Conservation (phyloP, 83 land plant genomes). For the Diphasiastrum complanatum region DNA sequence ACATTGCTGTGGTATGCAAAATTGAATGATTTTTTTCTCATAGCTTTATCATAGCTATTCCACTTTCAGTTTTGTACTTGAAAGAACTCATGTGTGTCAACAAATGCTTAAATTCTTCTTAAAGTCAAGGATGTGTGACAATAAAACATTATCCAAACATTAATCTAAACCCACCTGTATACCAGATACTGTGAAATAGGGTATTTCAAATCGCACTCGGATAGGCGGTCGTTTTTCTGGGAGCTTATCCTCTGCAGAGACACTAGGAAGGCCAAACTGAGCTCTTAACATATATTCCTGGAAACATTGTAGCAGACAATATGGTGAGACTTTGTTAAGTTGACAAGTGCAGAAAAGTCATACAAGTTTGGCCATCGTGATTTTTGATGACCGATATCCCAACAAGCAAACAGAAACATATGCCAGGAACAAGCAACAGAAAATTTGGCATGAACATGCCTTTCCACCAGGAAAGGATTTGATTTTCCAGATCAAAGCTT, state of each 20-base stretch:
- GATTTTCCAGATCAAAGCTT: slow-evolving; percentile 90
- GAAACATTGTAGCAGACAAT: background rate
- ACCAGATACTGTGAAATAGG: slow-evolving; percentile 96
- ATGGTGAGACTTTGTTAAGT: background rate
- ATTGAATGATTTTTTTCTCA: too few species aligned
- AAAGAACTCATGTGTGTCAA: too few species aligned
- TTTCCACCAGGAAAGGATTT: slow-evolving; percentile 99
- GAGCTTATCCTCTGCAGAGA: slow-evolving; percentile 68
- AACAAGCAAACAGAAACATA: background rate
- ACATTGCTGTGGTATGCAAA: too few species aligned
- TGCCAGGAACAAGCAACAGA: background rate
- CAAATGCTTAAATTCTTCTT: too few species aligned
- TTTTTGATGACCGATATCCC: background rate
- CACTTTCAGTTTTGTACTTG: too few species aligned
- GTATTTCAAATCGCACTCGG: slow-evolving; percentile 94
- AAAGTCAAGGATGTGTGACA: too few species aligned
- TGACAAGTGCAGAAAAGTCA: background rate
- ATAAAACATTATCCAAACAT: too few species aligned
- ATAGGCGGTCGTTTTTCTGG: slow-evolving; percentile 95
- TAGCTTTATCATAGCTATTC: too few species aligned
- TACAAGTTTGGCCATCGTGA: background rate
- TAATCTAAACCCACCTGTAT: too few species aligned
- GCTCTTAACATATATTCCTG: slow-evolving; percentile 97
- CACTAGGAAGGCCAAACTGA: slow-evolving; percentile 84
- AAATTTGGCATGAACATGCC: slow-evolving; percentile 31